phyloP scores from a whole-genome alignment of 495 filamentous ascomycete species.

The Aspergillus bertholletiae region DNA sequence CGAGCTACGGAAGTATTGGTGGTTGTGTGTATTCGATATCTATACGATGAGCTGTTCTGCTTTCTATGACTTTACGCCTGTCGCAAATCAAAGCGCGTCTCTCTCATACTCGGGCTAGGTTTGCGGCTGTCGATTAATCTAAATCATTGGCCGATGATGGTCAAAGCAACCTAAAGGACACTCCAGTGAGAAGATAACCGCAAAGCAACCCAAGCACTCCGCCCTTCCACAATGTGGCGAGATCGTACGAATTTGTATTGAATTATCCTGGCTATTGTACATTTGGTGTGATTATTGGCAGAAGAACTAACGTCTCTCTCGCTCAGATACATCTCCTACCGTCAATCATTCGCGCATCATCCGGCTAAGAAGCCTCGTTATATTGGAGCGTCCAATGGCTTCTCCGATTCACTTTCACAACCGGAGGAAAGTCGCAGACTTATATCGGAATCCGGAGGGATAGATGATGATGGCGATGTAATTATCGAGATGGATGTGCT shows the following conservation, averaged over 20 bases:
- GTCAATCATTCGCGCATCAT: conserved; percentile 95
- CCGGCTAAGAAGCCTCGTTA: conserved; percentile 80
- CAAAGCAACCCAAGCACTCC: conserved; percentile 17
- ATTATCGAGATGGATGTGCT: conserved; percentile 98
- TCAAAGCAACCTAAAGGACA: conserved; percentile 17
- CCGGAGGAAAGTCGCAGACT: conserved; percentile 82
- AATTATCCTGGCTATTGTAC: conserved; percentile 1
- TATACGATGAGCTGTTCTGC: background rate
- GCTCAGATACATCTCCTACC: conserved; percentile 92
- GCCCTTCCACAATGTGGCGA: conserved; percentile 72
- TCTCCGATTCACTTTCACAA: conserved; percentile 57
- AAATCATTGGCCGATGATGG: conserved; percentile 13
- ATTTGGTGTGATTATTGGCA: background rate
- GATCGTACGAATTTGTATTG: conserved; percentile 94
- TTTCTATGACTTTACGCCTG: background rate
- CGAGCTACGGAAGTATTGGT: background rate
- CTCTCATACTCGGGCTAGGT: background rate
- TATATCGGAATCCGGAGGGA: conserved; percentile 66
- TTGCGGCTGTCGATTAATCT: background rate
- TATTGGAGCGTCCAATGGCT: conserved; percentile 66
- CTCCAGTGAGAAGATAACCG: conserved; percentile 4
- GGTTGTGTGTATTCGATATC: background rate
- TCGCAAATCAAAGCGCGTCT: background rate
- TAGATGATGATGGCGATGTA: conserved; percentile 85
- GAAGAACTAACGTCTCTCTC: conserved; percentile 10